Evolutionary conservation across 176 grass and related monocot species (phyloP).

Genomic region (Lolium rigidum): DNA sequence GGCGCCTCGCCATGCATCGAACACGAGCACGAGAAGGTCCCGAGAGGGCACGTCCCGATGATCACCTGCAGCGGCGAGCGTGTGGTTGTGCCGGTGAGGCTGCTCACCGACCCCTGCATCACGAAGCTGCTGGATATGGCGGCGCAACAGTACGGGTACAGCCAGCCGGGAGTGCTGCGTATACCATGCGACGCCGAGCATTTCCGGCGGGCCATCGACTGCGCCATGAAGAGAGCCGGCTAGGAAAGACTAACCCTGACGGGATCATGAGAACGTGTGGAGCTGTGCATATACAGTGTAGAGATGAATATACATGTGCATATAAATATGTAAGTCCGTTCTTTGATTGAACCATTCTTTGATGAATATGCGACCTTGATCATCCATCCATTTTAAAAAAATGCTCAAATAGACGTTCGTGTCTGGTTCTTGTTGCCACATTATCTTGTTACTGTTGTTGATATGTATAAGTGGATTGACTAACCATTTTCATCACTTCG

Average conservation of each 20-base stretch:
- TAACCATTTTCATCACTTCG: no score
- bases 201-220: slow-evolving; percentile 41
- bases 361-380: background rate
- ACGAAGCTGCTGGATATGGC: slow-evolving; percentile 63
- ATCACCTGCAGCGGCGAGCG: slow-evolving; percentile 48
- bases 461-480: no score
- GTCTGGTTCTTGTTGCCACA: no score
- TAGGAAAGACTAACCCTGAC: no score
- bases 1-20: background rate
- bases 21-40: background rate
- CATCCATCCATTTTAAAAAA: no score
- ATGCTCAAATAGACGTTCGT: no score
- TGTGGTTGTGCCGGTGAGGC: slow-evolving; percentile 57
- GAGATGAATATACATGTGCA: background rate
- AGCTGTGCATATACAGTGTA: background rate
- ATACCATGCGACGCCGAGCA: slow-evolving; percentile 55
- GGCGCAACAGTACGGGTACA: slow-evolving; percentile 55
- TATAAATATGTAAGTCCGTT: background rate
- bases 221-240: slow-evolving; percentile 34
- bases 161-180: slow-evolving; percentile 63
- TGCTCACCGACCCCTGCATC: slow-evolving; percentile 53
- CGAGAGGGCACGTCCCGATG: slow-evolving; percentile 54
- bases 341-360: background rate
- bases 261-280: background rate
- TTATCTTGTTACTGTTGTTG: no score